Base-by-base conservation (phyloP, 1,284 basidiomycete species). In the Malassezia nana region DNA sequence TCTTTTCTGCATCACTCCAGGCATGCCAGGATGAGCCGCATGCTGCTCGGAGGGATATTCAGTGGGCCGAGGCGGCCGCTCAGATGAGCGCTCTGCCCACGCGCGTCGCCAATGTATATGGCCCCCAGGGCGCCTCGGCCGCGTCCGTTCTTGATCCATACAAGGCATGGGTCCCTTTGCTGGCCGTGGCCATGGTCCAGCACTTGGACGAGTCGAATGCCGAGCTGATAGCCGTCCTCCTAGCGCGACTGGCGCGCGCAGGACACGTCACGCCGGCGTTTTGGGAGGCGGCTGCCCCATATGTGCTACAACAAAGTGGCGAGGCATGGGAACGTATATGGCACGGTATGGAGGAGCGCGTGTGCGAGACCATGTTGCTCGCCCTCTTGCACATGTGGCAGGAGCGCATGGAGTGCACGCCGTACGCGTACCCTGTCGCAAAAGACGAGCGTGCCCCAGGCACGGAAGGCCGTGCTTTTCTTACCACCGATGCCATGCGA, bases 61-160 rank as follows among this genome's bases (percentile, higher is more conserved):
- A 4, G 20, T 56, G 54, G 54, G 12, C 15, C 6, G 49, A 49
- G 9, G 18, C n/a, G 4, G 42, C 45, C 22, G 38, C 48, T 6
- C 33, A 46, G 20, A 30, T 50, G 25, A 25, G 38, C 4, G 44
- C 31, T 8, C 44, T 56, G 38, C 54, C 54, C 20, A 46, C 44
- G 38, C 54, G 54, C 22, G 49, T 49, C 9, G 48, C 49, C 16
- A 56, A 56, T 18, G 41, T 42, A 24, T 51, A 25, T 15, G 42
- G 45, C 16, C 45, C 45, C 6, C 30, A 8, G 20, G 22, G 9
- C 30, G 15, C 40, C 24, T 26, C 13, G 13, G 22, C 8, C 24
- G 4, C 24, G 13, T 10, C 9, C 45, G n/a, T 9, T 47, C 29
- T 47, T 10, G 45, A 47, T 28, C 9, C 22, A 22, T 47, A 47